Conservation (phyloP, 495 filamentous ascomycete genomes). For the Cetradonia linearis region DNA sequence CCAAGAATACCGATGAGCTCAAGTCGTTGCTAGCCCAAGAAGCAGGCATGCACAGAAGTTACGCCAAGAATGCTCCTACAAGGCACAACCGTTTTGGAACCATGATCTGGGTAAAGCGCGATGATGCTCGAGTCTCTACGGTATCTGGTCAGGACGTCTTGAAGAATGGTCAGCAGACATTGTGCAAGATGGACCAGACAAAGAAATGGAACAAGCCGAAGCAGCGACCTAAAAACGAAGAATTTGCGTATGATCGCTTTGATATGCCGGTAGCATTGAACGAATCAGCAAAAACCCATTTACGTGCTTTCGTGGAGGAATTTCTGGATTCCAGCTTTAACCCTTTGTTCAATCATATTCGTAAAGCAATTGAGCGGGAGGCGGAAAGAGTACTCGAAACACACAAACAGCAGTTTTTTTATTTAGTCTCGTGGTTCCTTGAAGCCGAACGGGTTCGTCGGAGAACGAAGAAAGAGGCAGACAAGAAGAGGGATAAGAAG, state of each 20-base stretch:
- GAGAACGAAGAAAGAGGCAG: conserved; percentile 36
- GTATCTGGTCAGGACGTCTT: conserved; percentile 82
- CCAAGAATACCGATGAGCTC: conserved; percentile 63
- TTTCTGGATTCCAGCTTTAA: conserved; percentile 96
- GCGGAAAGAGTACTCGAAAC: conserved; percentile 65
- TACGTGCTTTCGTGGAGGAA: conserved; percentile 79
- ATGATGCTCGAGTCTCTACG: conserved; percentile 64
- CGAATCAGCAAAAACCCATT: conserved; percentile 53
- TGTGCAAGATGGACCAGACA: conserved; percentile 77
- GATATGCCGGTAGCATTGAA: conserved; percentile 60
- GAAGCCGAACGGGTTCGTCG: conserved; percentile 75
- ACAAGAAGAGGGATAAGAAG: conserved; percentile 32
- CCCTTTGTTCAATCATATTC: conserved; percentile 75
- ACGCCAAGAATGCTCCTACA: conserved; percentile 71
- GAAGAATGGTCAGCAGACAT: conserved; percentile 57
- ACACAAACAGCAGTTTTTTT: conserved; percentile 80
- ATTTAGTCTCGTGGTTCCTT: conserved; percentile 88
- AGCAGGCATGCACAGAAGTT: conserved; percentile 63
- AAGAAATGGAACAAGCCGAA: conserved; percentile 85
- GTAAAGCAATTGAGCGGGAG: conserved; percentile 85
- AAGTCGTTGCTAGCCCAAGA: conserved; percentile 65
- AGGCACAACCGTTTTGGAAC: conserved; percentile 92
- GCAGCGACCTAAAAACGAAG: conserved; percentile 52
- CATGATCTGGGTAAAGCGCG: conserved; percentile 92
- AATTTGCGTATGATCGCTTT: conserved; percentile 58